phyloP scores from a whole-genome alignment of 2,329 filamentous ascomycete genomes.

The Leptographium flavum region DNA sequence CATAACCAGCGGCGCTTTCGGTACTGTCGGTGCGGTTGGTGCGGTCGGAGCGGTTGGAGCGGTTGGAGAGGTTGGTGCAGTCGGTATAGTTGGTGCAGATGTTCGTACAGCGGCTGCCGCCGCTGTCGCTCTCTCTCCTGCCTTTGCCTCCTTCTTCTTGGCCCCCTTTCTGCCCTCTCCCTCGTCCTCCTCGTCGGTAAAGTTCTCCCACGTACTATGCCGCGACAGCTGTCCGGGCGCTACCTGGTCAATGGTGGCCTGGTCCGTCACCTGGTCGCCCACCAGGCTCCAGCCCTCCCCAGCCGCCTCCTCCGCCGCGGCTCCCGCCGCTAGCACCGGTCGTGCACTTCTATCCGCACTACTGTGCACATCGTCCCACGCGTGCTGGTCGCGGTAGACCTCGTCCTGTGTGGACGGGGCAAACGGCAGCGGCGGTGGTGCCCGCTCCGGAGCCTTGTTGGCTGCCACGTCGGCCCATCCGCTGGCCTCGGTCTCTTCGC shows the following conservation, averaged over 20 bases:
- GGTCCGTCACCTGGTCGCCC: slow-evolving; percentile 21
- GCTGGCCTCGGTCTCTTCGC: slow-evolving; percentile 21
- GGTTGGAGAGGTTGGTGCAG: neutral
- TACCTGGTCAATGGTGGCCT: slow-evolving; percentile 16
- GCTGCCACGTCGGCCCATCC: slow-evolving; percentile 25
- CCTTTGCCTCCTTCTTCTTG: neutral
- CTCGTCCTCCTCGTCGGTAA: slow-evolving; percentile 15
- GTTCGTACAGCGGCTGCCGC: too few species aligned
- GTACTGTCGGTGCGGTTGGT: neutral
- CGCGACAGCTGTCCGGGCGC: slow-evolving; percentile 18
- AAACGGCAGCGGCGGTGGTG: slow-evolving; percentile 12
- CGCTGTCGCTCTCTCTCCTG: neutral
- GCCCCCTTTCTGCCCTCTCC: neutral
- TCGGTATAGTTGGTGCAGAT: neutral
- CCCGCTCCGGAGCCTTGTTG: slow-evolving; percentile 12
- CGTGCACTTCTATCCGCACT: too few species aligned
- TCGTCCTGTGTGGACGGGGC: slow-evolving; percentile 14
- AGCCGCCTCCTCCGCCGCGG: slow-evolving; percentile 11
- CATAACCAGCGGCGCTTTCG: neutral
- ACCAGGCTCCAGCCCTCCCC: slow-evolving; percentile 37
- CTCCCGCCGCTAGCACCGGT: too few species aligned
- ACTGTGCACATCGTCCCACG: slow-evolving; percentile 40
- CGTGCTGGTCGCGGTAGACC: slow-evolving; percentile 27
- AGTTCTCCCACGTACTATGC: slow-evolving; percentile 25
- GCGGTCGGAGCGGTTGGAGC: neutral